These are phyloP conservation scores for Daldinia loculata DNA, from an alignment of 495 filamentous ascomycete genomes.

Conservation along the genomic window DNA sequence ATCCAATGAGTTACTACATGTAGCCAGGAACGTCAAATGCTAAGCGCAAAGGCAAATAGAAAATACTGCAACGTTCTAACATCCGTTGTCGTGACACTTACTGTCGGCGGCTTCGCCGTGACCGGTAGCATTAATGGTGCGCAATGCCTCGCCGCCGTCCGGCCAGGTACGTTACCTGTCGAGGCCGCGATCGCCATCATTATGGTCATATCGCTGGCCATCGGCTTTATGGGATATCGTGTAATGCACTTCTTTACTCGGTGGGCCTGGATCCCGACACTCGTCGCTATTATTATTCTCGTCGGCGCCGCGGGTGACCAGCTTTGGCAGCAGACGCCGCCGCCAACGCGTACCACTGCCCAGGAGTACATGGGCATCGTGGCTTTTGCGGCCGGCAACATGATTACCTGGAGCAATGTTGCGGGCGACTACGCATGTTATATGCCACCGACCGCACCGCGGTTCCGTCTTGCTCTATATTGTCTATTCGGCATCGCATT, in stretches of 20 bases:
- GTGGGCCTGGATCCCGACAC: conserved; percentile 64
- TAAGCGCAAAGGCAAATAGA: conserved; percentile 2
- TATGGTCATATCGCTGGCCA: conserved; percentile 56
- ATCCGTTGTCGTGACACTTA: conserved; percentile 50
- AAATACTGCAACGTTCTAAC: conserved; percentile 33
- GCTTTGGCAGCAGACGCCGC: conserved; percentile 47
- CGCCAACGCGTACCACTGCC: conserved; percentile 8
- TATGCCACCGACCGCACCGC: conserved; percentile 46
- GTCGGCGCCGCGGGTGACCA: conserved; percentile 59
- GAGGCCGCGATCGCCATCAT: conserved; percentile 62
- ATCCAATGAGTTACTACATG: not conserved
- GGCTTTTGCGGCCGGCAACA: conserved; percentile 44
- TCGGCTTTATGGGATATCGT: conserved; percentile 61
- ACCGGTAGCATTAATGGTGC: conserved; percentile 53
- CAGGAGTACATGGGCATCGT: conserved; percentile 37
- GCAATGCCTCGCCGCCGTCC: conserved; percentile 56
- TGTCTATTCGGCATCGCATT: conserved; percentile 51
- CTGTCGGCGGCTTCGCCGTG: conserved; percentile 55
- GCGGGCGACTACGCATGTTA: conserved; percentile 50
- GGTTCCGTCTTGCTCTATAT: conserved; percentile 46
- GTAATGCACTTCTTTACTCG: conserved; percentile 63
- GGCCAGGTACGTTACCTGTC: conserved; percentile 56
- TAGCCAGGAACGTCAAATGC: not conserved
- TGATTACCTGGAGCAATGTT: conserved; percentile 46
- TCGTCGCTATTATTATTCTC: conserved; percentile 59